Evolutionary conservation across 2,329 filamentous ascomycete species (phyloP).

Genomic region (Macrophomina tecta): DNA sequence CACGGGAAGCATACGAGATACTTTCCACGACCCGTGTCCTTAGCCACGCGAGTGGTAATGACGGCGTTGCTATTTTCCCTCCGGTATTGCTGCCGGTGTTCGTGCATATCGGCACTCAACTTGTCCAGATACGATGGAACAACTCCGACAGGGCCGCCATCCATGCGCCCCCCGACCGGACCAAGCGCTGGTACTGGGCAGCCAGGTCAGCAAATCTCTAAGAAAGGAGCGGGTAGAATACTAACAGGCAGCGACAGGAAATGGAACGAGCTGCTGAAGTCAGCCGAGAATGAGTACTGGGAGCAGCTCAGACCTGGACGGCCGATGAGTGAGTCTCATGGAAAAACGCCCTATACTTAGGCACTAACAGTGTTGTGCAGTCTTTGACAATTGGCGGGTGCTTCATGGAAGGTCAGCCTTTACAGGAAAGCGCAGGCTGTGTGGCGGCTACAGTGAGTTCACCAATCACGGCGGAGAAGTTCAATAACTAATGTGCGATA

Average conservation of each 20-base stretch:
- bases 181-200: slow-evolving; percentile 77
- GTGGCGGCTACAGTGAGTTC: slow-evolving; percentile 84
- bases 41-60: slow-evolving; percentile 86
- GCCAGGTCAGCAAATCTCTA: slow-evolving; percentile 52
- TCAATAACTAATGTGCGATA: background rate
- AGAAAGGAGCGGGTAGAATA: background rate
- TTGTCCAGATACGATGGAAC: slow-evolving; percentile 86
- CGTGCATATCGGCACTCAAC: slow-evolving; percentile 57
- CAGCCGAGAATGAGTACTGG: slow-evolving; percentile 73
- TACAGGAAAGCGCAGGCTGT: slow-evolving; percentile 83
- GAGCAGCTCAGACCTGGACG: slow-evolving; percentile 80
- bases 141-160: slow-evolving; percentile 82
- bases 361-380: slow-evolving; percentile 47
- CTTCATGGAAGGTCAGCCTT: slow-evolving; percentile 86
- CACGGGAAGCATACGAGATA: slow-evolving; percentile 61
- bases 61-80: slow-evolving; percentile 80
- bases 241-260: slow-evolving; percentile 50
- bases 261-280: slow-evolving; percentile 73
- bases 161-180: slow-evolving; percentile 58
- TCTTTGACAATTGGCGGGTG: slow-evolving; percentile 97
- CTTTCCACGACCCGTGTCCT: slow-evolving; percentile 67
- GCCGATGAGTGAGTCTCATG: slow-evolving; percentile 67
- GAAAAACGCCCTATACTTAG: background rate
- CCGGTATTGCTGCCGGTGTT: slow-evolving; percentile 74
- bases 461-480: too few relatives aligned